Evolutionary conservation across 2,329 filamentous ascomycete genomes (phyloP), one percentile per base, ranked within the genome.

Genomic region (Colletotrichum scovillei): DNA sequence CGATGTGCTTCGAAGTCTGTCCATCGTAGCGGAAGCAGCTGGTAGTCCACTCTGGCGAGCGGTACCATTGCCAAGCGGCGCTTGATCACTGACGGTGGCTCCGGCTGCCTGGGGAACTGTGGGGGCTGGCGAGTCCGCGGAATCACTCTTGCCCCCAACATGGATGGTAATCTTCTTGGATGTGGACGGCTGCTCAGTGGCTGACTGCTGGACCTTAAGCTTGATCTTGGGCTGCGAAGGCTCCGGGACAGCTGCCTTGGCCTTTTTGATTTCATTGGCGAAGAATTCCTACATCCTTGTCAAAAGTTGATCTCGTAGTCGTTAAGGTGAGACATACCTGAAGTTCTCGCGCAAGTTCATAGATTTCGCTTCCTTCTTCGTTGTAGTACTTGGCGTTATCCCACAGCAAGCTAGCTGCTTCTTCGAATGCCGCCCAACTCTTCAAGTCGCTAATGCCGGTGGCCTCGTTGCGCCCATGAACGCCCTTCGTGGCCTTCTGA

Each of bases 351-450:
- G 95, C 94, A 74, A 97, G 86, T 26, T 90, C 87, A 75, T 92
- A 94, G 64, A 98, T 95, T 19, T 95, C 93, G 78, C 95, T 98
- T 4, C 93, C 94, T 79, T 98, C 95, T 81, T 98, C 94, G 77
- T 98, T 98, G 86, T 96, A 98, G 72, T 92, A 92, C 78, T 92
- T 93, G 0, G 95, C 95, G 81, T 98, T 98, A 62, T 88, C 89
- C 95, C 95, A 98, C 56, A 98, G 91, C 65, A 94, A 88, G 78
- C 92, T 93, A 14, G 94, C 88, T 78, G 94, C 93, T 67, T 95
- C 92, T 80, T 95, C 94, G 76, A 98, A 94, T 0, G 91, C 88
- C 69, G 91, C 88, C 95, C 95, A 98, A 63, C 86, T 93, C 81
- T 94, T 95, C 82, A 95, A 94, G 60, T 95, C 91, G 62, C 87